Conservation (phyloP, 108 stramenopile species). For the Cylindrotheca closterium region DNA sequence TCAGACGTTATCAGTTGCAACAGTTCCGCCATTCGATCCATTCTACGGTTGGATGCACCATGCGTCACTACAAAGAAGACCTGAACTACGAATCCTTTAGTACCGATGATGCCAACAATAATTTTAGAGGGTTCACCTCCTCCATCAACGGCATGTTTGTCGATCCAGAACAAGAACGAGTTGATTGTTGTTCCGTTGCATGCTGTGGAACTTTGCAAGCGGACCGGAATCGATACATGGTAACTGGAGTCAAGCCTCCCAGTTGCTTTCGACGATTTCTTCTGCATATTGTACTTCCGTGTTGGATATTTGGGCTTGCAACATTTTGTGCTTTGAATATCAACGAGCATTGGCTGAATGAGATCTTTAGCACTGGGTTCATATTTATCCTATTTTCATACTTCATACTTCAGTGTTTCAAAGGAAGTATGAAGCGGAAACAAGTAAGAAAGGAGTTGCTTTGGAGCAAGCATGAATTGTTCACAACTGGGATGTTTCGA, state of each 20-base stretch:
- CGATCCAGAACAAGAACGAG: conserved; percentile 41
- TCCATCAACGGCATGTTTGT: conserved; percentile 50
- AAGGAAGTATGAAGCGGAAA: conserved; percentile 57
- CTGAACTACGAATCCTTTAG: conserved; percentile 18
- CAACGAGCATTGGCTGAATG: conserved; percentile 48
- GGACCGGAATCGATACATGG: conserved; percentile 72
- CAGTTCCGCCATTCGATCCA: no score
- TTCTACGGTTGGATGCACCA: no score
- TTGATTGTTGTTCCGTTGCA: conserved; percentile 69
- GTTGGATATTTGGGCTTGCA: conserved; percentile 54
- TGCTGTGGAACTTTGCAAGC: conserved; percentile 74
- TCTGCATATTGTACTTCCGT: conserved; percentile 54
- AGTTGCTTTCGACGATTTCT: conserved; percentile 45
- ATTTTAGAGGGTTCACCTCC: conserved; percentile 62
- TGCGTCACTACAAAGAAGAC: no score
- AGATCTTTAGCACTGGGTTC: conserved; percentile 42
- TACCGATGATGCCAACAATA: background rate
- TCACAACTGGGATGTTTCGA: conserved; percentile 12
- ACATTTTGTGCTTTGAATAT: conserved; percentile 61
- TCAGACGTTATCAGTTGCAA: no score
- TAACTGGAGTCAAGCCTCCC: conserved; percentile 60
- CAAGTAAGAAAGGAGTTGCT: conserved; percentile 67
- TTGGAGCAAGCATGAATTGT: conserved; percentile 47
- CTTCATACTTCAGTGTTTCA: conserved; percentile 48
- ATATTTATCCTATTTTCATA: conserved; percentile 47